phyloP scores from a whole-genome alignment of 2,329 filamentous ascomycete genomes.

The Blastomyces gilchristii region DNA sequence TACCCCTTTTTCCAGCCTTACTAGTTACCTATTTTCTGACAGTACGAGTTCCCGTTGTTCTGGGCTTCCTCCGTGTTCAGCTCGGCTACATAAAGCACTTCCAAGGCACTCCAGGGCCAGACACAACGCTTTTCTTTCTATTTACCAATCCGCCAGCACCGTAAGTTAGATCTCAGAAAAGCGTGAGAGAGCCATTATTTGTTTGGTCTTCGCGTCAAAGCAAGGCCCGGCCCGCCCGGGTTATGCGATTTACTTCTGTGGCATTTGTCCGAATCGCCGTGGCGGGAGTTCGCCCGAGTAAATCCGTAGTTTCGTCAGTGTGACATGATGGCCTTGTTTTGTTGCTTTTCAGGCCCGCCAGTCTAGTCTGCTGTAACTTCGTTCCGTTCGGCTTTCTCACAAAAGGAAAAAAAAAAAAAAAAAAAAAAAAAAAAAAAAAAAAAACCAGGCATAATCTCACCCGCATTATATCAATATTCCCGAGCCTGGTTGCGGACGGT shows the following conservation, averaged over 20 bases:
- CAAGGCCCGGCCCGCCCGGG: not conserved
- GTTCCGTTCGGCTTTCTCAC: not conserved
- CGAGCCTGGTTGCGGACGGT: too few relatives aligned
- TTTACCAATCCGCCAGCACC: too few relatives aligned
- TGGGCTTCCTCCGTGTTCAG: not conserved
- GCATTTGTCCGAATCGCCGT: not conserved
- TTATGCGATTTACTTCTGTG: not conserved
- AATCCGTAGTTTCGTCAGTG: not conserved
- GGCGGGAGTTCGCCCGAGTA: not conserved
- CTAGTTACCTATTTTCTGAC: not conserved
- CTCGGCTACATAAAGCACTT: not conserved
- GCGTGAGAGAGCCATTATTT: too few relatives aligned
- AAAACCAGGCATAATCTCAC: too few relatives aligned
- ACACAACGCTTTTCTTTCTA: not conserved
- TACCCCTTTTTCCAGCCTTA: not conserved
- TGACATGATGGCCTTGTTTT: too few relatives aligned
- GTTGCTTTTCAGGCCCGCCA: too few relatives aligned
- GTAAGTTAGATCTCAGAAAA: too few relatives aligned
- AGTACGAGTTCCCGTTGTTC: not conserved
- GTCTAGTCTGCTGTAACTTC: not conserved
- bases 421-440: too few relatives aligned
- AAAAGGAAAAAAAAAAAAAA: too few relatives aligned
- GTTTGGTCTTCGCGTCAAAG: too few relatives aligned
- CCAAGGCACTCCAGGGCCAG: not conserved
- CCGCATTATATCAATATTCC: too few relatives aligned